Conservation (phyloP, 306 rosid species). For the Arachis hypogaea region DNA sequence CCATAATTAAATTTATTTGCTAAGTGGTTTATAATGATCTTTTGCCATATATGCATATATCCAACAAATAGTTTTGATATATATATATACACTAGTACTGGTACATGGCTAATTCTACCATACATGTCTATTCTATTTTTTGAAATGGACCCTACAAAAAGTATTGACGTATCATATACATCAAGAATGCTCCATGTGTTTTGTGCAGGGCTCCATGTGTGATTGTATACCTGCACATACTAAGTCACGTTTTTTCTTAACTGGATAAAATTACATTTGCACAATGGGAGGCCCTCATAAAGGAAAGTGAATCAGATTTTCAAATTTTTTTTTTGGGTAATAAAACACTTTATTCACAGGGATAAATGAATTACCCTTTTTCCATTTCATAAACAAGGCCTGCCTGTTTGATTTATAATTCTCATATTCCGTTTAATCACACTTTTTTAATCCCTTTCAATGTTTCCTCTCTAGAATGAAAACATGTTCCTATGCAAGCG, state of each 20-base stretch:
- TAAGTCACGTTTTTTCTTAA: not conserved
- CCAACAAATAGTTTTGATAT: no score
- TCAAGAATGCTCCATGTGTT: not conserved
- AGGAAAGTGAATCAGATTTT: not conserved
- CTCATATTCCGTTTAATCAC: not conserved
- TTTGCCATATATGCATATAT: no score
- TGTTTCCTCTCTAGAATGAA: no score
- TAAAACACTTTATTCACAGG: not conserved
- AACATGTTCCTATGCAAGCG: no score
- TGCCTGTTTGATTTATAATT: slow-evolving; percentile 19
- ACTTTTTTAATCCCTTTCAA: no score
- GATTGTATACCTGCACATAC: not conserved
- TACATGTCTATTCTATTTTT: not conserved
- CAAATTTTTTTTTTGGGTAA: not conserved
- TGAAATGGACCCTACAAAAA: not conserved
- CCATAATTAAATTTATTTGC: no score
- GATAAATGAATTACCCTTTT: not conserved
- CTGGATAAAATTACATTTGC: slow-evolving; percentile 5
- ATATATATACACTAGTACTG: no score
- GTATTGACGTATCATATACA: not conserved
- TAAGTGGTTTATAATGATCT: no score
- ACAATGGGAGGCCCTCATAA: not conserved
- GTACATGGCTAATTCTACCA: not conserved
- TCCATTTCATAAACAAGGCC: not conserved
- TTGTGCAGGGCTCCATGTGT: not conserved